These are phyloP conservation scores for Baudoinia panamericana DNA, from an alignment of 495 filamentous ascomycete genomes.

Conservation along the genomic window DNA sequence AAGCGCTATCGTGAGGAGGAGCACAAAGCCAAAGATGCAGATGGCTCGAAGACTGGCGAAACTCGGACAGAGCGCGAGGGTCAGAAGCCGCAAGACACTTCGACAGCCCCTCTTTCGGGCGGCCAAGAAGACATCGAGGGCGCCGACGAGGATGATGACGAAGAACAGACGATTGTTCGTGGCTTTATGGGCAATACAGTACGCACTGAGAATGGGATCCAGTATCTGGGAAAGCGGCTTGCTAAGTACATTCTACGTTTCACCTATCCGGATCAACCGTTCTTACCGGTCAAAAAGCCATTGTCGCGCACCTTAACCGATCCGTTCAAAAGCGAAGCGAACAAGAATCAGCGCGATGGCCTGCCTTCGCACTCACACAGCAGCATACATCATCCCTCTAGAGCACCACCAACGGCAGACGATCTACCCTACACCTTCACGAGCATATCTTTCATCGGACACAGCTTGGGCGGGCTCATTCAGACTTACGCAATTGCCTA, in stretches of 20 bases:
- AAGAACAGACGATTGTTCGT: conserved; percentile 86
- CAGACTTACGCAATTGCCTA: conserved; percentile 96
- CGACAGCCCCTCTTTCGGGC: conserved; percentile 29
- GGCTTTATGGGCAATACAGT: conserved; percentile 83
- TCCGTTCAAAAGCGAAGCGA: conserved; percentile 26
- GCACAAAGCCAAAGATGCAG: conserved; percentile 3
- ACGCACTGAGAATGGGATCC: conserved; percentile 85
- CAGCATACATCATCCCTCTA: conserved; percentile 30
- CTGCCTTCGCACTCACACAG: conserved; percentile 38
- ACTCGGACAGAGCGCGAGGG: background rate
- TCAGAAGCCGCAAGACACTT: conserved; percentile 9
- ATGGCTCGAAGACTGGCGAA: conserved; percentile 18
- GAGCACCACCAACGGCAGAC: conserved; percentile 26
- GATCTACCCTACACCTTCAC: conserved; percentile 71
- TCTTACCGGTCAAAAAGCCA: conserved; percentile 52
- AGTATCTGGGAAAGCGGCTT: conserved; percentile 87
- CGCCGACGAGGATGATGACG: conserved; percentile 44
- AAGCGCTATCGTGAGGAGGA: conserved; percentile 22
- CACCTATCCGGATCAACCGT: conserved; percentile 86
- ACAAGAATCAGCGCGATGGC: conserved; percentile 17
- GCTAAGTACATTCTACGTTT: conserved; percentile 81
- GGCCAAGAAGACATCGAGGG: conserved; percentile 29
- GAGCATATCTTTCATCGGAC: conserved; percentile 89
- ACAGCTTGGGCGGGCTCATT: conserved; percentile 81
- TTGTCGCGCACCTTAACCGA: conserved; percentile 24